phyloP scores from a whole-genome alignment of 176 grass and related monocot genomes.

The Carex parvula region DNA sequence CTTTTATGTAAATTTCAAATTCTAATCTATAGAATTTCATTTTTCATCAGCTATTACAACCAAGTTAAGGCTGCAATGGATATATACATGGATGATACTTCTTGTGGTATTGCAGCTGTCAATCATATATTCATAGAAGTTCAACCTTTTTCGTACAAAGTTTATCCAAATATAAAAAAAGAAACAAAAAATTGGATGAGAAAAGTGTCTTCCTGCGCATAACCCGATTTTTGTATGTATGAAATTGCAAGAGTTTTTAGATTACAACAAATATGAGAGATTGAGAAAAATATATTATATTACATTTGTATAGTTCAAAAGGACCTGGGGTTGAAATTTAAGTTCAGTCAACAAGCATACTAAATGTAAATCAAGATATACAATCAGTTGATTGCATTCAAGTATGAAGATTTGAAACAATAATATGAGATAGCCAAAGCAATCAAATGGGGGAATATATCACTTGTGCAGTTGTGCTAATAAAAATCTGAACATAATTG shows the following conservation, averaged over 20 bases:
- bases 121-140: slow-evolving; percentile 8
- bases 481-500: not conserved
- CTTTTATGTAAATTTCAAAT: slow-evolving; percentile 1
- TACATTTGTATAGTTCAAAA: not conserved
- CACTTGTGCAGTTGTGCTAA: not conserved
- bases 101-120: not conserved
- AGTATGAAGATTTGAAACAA: not conserved
- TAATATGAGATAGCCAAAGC: not conserved
- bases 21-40: not conserved
- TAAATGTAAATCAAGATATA: no score
- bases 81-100: slow-evolving; percentile 12
- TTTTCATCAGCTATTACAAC: slow-evolving; percentile 10
- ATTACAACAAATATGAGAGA: not conserved
- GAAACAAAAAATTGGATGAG: not conserved
- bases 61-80: slow-evolving; percentile 8
- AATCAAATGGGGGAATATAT: not conserved
- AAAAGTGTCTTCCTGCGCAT: not conserved
- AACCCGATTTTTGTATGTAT: not conserved
- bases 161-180: not conserved
- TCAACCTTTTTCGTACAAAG: not conserved
- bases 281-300: not conserved
- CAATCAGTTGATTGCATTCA: no score
- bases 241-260: not conserved
- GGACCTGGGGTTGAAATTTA: not conserved
- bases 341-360: not conserved